These are phyloP conservation scores for Podospora comata DNA, from an alignment of 495 filamentous ascomycete genomes.

Conservation along the genomic window DNA sequence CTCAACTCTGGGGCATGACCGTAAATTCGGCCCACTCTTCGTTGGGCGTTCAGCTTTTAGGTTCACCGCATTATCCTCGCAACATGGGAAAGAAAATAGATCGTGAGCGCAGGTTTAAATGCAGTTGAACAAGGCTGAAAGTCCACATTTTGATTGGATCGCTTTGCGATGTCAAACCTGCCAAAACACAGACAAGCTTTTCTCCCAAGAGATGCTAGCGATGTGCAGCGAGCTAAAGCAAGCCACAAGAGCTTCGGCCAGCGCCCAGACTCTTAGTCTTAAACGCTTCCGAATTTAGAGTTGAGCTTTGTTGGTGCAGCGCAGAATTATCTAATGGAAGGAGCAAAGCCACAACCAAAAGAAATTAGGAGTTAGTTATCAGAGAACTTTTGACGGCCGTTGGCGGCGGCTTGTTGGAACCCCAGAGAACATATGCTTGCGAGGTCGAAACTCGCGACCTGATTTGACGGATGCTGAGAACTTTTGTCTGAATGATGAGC, in stretches of 20 bases:
- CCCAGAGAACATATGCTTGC: background rate
- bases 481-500: background rate
- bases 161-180: background rate
- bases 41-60: background rate
- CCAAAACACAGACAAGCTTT: background rate
- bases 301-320: background rate
- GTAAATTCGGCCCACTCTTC: background rate
- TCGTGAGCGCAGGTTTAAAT: background rate
- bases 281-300: background rate
- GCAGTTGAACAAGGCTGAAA: background rate
- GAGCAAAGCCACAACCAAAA: background rate
- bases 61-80: background rate
- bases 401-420: background rate
- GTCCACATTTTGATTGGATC: background rate
- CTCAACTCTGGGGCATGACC: background rate
- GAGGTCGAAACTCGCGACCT: background rate
- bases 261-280: background rate
- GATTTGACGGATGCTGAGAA: background rate
- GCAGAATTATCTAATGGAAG: background rate
- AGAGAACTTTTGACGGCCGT: background rate
- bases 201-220: background rate
- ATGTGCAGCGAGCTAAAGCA: background rate
- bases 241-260: background rate
- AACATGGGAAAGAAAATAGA: background rate
- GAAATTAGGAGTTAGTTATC: background rate